Conservation (phyloP, 31 red algal species). For the Asparagopsis taxiformis region DNA sequence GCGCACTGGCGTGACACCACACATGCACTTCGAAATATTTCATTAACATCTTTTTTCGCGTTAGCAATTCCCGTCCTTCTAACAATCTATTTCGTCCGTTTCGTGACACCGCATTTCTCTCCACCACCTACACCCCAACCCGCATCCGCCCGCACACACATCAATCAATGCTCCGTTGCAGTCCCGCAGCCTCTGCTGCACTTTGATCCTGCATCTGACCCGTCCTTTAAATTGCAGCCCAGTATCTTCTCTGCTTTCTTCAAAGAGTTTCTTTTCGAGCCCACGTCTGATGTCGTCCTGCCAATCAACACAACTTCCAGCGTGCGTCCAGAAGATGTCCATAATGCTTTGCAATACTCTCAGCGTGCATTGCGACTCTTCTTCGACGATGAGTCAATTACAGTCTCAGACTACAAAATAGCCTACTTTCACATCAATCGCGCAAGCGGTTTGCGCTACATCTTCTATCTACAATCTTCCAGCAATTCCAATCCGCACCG, state of each 20-base stretch:
- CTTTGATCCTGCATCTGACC: constrained; percentile 28
- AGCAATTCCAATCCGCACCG: constrained; percentile 2
- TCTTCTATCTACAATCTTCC: constrained; percentile 36
- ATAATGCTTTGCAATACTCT: not conserved
- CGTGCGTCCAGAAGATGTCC: constrained; percentile 22
- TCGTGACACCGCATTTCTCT: too few species aligned
- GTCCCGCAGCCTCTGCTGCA: constrained; percentile 17
- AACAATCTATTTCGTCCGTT: too few species aligned
- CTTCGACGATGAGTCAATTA: constrained; percentile 17
- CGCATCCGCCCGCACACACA: too few species aligned
- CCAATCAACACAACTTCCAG: constrained; percentile 3
- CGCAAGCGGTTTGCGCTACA: constrained; percentile 27
- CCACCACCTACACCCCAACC: too few species aligned
- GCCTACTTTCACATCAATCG: constrained; percentile 52
- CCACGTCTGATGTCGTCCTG: constrained; percentile 15
- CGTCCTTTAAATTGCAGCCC: not conserved
- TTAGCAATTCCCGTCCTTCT: too few species aligned
- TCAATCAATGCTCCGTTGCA: constrained; percentile 13
- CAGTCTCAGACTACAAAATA: constrained; percentile 27
- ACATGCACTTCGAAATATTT: too few species aligned
- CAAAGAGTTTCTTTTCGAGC: constrained; percentile 42
- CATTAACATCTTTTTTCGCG: too few species aligned
- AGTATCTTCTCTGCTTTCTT: constrained; percentile 57
- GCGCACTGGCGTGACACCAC: too few species aligned
- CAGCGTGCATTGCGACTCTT: constrained; percentile 19